Evolutionary conservation across 306 rosid genomes (phyloP).

Genomic region (Glycine tomentella): DNA sequence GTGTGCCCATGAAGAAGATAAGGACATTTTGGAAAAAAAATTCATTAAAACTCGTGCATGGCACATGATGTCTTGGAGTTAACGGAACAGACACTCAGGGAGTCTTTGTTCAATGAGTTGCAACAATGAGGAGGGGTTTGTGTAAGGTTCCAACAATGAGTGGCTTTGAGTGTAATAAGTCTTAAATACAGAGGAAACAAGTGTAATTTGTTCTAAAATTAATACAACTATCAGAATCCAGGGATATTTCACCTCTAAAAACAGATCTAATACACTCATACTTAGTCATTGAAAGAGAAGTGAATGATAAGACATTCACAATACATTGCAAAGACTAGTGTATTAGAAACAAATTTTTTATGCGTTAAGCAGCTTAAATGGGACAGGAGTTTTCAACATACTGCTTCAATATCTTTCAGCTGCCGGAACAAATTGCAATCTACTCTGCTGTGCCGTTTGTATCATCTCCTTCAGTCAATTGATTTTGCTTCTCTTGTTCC

Average conservation of each 20-base stretch:
- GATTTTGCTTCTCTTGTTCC: constrained; percentile 84
- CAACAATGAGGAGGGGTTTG: too few relatives aligned
- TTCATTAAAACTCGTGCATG: too few relatives aligned
- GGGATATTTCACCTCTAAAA: constrained; percentile 16
- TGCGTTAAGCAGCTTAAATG: constrained; percentile 5
- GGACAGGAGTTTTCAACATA: constrained; percentile 6
- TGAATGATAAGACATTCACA: constrained; percentile 8
- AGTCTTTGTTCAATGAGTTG: too few relatives aligned
- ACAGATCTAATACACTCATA: not conserved
- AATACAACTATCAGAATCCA: not conserved
- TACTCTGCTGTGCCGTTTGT: constrained; percentile 53
- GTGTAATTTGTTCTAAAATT: too few relatives aligned
- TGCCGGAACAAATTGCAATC: constrained; percentile 20
- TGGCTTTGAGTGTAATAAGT: too few relatives aligned
- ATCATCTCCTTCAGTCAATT: constrained; percentile 70
- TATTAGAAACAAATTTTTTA: constrained; percentile 16
- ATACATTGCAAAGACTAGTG: not conserved
- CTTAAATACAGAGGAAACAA: too few relatives aligned
- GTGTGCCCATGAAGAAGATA: too few relatives aligned
- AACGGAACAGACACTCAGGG: too few relatives aligned
- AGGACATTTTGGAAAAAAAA: too few relatives aligned
- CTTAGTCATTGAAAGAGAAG: constrained; percentile 15
- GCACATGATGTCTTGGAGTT: too few relatives aligned
- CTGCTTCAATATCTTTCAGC: constrained; percentile 16
- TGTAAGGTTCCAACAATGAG: too few relatives aligned